Base-by-base conservation (phyloP, 768 basidiomycete species). In the Mycena venus region DNA sequence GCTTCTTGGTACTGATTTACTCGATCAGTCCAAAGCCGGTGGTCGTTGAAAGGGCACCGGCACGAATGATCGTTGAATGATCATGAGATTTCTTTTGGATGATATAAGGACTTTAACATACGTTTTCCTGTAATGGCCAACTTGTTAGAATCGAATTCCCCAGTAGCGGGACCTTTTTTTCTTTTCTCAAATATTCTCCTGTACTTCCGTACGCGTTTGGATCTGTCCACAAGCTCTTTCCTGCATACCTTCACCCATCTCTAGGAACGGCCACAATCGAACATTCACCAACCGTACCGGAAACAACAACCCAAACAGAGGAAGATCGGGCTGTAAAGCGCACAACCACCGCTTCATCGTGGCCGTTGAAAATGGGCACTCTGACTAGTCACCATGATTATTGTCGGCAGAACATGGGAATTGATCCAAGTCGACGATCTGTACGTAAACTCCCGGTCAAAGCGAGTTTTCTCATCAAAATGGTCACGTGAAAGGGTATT, bases 1-100 rank as follows among this genome's bases (percentile, higher is more conserved):
- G 84, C 84, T 2, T 74, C 69, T 27, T 67, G 42, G 55, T 77
- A 77, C 69, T 77, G 64, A 66, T 27, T 27, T n/a, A 36, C 21
- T 36, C 17, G 29, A 36, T 23, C 14, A 34, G 36, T 32, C 40
- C 49, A 8, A 67, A 32, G 10, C 31, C 31, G 32, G 60, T 27
- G 19, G 7, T 40, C n/a, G 59, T 15, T 60, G 36, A 19, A 47
- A 14, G 17, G 32, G 40, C 27, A 44, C 42, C 61, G 61, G 40
- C 61, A 62, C 61, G 61, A 62, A 31, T 63, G 62, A 63, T 63
- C 44, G n/a, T 32, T 61, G 47, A 23, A 32, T 34, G 55, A 15
- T 12, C 47, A 72, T 23, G 27, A 31, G 36, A 38, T 38, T 42
- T 64, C 40, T 72, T 51, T 49, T 60, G 62, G 73, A 74, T 74